phyloP scores from a whole-genome alignment of 768 basidiomycete species.

The Mycena rosella region DNA sequence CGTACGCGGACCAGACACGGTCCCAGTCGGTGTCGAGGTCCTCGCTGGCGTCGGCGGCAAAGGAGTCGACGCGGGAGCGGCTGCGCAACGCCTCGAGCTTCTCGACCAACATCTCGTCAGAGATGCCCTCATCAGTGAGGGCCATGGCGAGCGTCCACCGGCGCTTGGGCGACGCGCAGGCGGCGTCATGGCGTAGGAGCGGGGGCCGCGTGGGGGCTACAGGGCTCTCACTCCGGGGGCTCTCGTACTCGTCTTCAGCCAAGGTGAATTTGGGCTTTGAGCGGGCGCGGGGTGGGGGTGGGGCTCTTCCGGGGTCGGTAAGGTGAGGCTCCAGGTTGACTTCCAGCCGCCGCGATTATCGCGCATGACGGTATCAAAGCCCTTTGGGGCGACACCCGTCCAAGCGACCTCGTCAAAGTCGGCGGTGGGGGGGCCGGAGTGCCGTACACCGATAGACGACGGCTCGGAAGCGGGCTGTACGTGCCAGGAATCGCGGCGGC shows the following conservation, averaged over 20 bases:
- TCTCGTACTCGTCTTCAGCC: slow-evolving; percentile 21
- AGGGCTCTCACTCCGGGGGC: slow-evolving; percentile 18
- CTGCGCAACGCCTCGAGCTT: slow-evolving; percentile 60
- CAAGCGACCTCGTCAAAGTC: slow-evolving; percentile 22
- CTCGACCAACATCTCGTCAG: slow-evolving; percentile 64
- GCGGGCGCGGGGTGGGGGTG: not conserved
- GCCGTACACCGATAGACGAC: not conserved
- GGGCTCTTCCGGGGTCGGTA: not conserved
- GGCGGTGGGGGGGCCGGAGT: slow-evolving; percentile 17
- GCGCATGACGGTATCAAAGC: slow-evolving; percentile 2
- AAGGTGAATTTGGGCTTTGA: slow-evolving; percentile 15
- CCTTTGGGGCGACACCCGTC: slow-evolving; percentile 19
- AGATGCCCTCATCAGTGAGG: slow-evolving; percentile 62
- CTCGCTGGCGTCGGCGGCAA: no score
- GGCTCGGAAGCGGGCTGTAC: slow-evolving; percentile 5
- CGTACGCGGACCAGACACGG: slow-evolving; percentile 31
- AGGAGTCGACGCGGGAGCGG: slow-evolving; percentile 41
- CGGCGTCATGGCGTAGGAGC: slow-evolving; percentile 25
- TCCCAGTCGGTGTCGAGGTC: no score
- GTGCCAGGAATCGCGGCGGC: slow-evolving; percentile 35
- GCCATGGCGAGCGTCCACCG: slow-evolving; percentile 62
- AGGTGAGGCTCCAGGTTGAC: slow-evolving; percentile 28
- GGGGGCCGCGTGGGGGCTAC: slow-evolving; percentile 8
- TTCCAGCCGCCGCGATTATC: slow-evolving; percentile 22
- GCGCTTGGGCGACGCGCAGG: slow-evolving; percentile 27